Conservation (phyloP, 257 asterid genomes). For the Cynanchum wilfordii region DNA sequence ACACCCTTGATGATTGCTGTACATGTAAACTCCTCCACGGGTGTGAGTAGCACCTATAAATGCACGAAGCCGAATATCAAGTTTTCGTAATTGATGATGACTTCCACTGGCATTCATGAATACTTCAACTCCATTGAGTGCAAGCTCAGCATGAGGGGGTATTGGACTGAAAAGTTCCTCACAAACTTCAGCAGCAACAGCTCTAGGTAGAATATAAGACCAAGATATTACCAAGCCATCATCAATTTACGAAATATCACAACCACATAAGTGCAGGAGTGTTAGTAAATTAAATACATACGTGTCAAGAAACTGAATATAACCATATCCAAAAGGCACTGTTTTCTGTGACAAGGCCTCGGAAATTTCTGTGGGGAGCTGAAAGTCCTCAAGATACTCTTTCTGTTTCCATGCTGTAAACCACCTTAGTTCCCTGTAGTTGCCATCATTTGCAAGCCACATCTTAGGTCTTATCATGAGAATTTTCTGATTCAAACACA, state of each 20-base stretch:
- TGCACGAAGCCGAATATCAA: constrained; percentile 83
- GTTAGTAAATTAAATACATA: constrained; percentile 25
- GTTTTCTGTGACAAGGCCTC: constrained; percentile 56
- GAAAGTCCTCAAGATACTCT: constrained; percentile 66
- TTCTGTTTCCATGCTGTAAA: constrained; percentile 91
- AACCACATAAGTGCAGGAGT: neutral
- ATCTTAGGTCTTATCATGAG: constrained; percentile 89
- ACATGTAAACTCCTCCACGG: constrained; percentile 98
- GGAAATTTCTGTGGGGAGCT: constrained; percentile 68
- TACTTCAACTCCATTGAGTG: constrained; percentile 90
- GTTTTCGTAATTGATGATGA: constrained; percentile 89
- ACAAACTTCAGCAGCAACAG: constrained; percentile 97
- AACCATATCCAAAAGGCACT: constrained; percentile 90
- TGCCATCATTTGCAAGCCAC: constrained; percentile 95
- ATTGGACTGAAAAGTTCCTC: constrained; percentile 90
- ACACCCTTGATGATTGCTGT: constrained; percentile 95
- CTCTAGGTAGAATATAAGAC: constrained; percentile 37
- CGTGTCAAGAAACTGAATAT: constrained; percentile 80
- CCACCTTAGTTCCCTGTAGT: constrained; percentile 89
- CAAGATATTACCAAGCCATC: no score
- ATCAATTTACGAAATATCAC: no score
- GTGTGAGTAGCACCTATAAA: constrained; percentile 89
- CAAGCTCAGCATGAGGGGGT: constrained; percentile 94
- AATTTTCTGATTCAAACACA: constrained; percentile 76
- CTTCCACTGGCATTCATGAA: constrained; percentile 98